A percentile compares a stretch with the other conserved stretches of the same genome.
Evolutionary conservation across 345 rosid species (phyloP).

Genomic region (Eucalyptus fibrosa): DNA sequence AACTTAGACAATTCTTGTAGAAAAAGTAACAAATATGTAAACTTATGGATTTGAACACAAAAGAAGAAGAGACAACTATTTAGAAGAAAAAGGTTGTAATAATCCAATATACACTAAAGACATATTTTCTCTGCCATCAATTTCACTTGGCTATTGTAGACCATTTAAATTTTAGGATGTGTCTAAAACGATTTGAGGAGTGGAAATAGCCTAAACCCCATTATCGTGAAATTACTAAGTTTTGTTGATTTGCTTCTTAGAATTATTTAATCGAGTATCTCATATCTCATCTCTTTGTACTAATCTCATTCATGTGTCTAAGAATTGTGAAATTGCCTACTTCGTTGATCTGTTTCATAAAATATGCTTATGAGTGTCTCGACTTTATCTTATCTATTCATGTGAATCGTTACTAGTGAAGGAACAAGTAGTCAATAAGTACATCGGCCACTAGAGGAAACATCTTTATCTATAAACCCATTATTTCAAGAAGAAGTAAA

Average conservation of each 20-base stretch:
- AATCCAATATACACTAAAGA: neutral
- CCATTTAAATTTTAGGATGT: neutral
- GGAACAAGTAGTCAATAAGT: neutral
- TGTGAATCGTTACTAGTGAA: too few relatives aligned
- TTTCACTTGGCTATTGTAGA: neutral
- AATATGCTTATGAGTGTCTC: neutral
- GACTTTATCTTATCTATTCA: neutral
- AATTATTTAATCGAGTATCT: neutral
- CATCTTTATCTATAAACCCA: neutral
- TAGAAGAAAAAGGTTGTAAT: neutral
- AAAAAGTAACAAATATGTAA: neutral
- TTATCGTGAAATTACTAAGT: neutral
- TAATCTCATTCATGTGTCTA: neutral
- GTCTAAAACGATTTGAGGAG: neutral
- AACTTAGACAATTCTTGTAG: neutral
- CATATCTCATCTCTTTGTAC: neutral
- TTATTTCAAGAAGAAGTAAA: neutral
- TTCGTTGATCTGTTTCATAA: rapidly evolving
- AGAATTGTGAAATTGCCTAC: neutral
- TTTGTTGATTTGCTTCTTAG: neutral
- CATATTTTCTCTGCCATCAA: neutral
- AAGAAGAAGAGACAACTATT: neutral
- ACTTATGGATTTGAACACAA: neutral
- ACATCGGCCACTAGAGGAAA: neutral
- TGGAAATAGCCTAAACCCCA: neutral